These are phyloP conservation scores for Diospyros kaki DNA, from an alignment of 148 eudicot species.

Conservation along the genomic window DNA sequence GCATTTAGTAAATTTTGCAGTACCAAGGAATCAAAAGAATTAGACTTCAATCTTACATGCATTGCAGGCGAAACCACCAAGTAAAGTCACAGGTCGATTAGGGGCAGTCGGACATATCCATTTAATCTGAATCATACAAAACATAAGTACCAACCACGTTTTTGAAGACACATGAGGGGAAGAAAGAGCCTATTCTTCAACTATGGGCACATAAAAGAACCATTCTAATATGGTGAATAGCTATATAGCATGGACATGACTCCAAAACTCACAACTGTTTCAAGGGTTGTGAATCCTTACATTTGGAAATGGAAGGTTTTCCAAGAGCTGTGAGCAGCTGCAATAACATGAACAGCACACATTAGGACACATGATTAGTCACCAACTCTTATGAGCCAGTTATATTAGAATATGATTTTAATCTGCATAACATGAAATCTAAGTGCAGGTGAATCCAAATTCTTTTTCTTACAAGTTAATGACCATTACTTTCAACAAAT, in stretches of 20 bases:
- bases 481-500: neutral
- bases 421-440: neutral
- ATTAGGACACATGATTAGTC: constrained; percentile 5
- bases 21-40: neutral
- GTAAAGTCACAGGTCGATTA: constrained; percentile 79
- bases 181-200: constrained; percentile 5
- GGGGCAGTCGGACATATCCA: constrained; percentile 99
- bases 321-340: constrained; percentile 87
- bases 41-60: constrained; percentile 60
- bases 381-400: no score
- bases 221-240: neutral
- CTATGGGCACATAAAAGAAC: neutral
- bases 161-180: neutral
- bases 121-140: constrained; percentile 59
- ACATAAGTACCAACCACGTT: neutral
- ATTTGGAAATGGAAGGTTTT: constrained; percentile 87
- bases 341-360: constrained; percentile 25
- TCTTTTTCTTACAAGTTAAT: neutral
- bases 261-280: neutral
- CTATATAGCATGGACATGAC: neutral
- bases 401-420: no score
- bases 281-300: constrained; percentile 42
- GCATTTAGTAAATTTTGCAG: neutral
- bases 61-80: constrained; percentile 94
- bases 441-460: neutral